Evolutionary conservation across 139 green algal genomes (phyloP), one percentile per base, ranked within the genome.

Genomic region (Micromonas pusilla): DNA sequence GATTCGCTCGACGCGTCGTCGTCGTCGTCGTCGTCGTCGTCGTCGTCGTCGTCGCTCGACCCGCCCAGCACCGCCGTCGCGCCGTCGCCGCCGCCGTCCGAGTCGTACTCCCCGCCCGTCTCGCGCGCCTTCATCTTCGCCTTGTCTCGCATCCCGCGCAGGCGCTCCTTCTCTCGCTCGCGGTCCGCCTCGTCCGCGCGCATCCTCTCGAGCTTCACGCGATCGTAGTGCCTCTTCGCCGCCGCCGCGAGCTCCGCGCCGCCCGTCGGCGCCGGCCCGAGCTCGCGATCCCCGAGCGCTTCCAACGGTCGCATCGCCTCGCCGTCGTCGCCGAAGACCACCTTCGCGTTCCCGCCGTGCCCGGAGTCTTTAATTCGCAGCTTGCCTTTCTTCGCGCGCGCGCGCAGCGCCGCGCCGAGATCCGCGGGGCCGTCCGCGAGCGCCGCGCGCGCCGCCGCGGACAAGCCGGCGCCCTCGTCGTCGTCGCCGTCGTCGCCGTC

Each of bases 251-350:
- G 6, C 1, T 30, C 25, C 6, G 60, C 68, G 37, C 38, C 68
- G 21, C 23, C 23, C 1, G 36, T 36, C 2, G 26, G n/a, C 20
- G 30, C 38, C 20, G 63, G 28, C n/a, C 53, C 68, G 52, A 4
- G 33, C 30, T 3, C 65, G 13, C 23, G 26, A 52, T 33, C 65
- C 19, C 68, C 68, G 21, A 78, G 53, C 52, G 72, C 72, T 31
- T 70, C 52, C 3, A 78, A 34, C 53, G 72, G 72, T 30, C 21
- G 20, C 54, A 68, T 54, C 25, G 72, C 32, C 19, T 73, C 64
- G 62, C 64, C 75, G 34, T 80, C 64, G 19, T 80, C 75, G 31
- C 64, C 63, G 75, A 74, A 74, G 20, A 67, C 75, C 19, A 74
- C 23, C 60, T 36, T 32, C 31, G 75, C 64, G 2, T 75, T 62